Evolutionary conservation across 129 eudicot genomes (phyloP), one percentile per base, ranked within the genome.

Genomic region (Silybum marianum): DNA sequence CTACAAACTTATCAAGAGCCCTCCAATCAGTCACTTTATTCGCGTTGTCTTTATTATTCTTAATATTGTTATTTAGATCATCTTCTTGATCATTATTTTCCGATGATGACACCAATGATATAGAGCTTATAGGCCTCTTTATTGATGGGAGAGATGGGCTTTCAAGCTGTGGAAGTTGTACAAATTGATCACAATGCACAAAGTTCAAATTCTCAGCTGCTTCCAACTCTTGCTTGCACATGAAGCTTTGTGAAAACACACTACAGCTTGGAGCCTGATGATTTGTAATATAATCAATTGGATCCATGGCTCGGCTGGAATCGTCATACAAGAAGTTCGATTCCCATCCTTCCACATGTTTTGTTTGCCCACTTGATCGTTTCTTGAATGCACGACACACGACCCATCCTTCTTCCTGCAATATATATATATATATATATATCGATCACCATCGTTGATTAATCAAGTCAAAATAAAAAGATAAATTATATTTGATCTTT

Each of bases 321-420:
- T 94, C 94, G 1, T 92, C 93, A 18, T 87, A 87, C 44, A 85
- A 85, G 72, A 79, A 89, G 81, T 85, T 79, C 9, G 97, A 80
- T 78, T 94, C 96, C 96, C 98, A 94, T 62, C 80, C 83, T 72
- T 89, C 91, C 0, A 13, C 81, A 81, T 60, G 84, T 76, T 92
- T 94, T 6, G 90, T 79, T 85, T 90, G 97, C 26, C 80, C 87
- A 1, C 91, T 86, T 68, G 90, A 72, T 80, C 92, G 89, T 51
- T 94, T 94, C 91, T 89, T 94, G 87, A 94, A 94, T 81, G 97
- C 98, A 62, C 97, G 92, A 77, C 98, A 94, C 16, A 94, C 97
- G 11, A 94, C 98, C 98, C 98, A 94, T 39, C 98, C 98, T 86
- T 93, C 97, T 85, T 92, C 97, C 97, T 92, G 91, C 81, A 67